Percentiles rank a stretch among this genome's conserved stretches.
Evolutionary conservation across 2,329 filamentous ascomycete species (phyloP).

Genomic region (Botrytis squamosa): DNA sequence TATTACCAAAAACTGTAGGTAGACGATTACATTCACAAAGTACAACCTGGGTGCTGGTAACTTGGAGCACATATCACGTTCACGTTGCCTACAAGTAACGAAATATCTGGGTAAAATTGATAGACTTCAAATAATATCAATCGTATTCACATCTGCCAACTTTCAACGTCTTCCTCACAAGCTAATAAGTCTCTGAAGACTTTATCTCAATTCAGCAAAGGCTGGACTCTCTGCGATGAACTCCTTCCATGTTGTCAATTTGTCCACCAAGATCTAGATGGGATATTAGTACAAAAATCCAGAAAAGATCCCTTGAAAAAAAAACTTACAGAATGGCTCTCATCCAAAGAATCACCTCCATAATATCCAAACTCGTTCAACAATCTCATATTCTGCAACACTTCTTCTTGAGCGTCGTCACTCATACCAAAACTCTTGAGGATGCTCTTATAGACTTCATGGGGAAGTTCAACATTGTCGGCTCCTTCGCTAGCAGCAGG

Average conservation of each 20-base stretch:
- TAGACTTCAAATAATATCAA: background rate
- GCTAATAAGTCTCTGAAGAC: background rate
- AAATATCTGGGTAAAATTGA: background rate
- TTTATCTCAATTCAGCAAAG: conserved; percentile 43
- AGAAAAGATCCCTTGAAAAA: too few species aligned
- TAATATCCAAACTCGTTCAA: conserved; percentile 54
- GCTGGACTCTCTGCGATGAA: conserved; percentile 40
- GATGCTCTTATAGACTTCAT: conserved; percentile 44
- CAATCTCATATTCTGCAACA: conserved; percentile 54
- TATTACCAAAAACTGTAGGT: background rate
- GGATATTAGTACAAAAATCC: conserved; percentile 21
- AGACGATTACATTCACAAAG: background rate
- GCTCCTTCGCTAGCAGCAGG: conserved; percentile 44
- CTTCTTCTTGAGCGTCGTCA: conserved; percentile 46
- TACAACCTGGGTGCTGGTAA: background rate
- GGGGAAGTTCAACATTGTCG: conserved; percentile 40
- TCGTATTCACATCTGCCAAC: background rate
- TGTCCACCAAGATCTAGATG: conserved; percentile 40
- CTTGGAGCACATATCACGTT: background rate
- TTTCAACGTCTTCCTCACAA: background rate
- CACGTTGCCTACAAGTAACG: background rate
- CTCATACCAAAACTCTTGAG: conserved; percentile 42
- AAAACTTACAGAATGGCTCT: conserved; percentile 40
- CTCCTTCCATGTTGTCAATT: conserved; percentile 46
- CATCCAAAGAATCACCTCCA: conserved; percentile 45